phyloP scores from a whole-genome alignment of 345 rosid species.

The Eucalyptus sp. region DNA sequence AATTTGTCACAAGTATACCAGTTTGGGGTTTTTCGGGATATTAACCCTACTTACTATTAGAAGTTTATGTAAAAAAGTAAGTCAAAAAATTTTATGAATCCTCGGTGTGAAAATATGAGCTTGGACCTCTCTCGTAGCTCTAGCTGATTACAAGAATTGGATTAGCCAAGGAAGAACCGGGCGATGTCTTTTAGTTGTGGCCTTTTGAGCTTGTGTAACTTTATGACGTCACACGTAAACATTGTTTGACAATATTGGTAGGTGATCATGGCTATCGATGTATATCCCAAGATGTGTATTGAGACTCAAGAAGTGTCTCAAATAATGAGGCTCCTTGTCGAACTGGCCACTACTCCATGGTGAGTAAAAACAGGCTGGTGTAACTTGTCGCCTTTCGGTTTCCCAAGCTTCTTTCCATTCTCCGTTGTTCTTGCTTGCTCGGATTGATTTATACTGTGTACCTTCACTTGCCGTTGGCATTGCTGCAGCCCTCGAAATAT shows the following conservation, averaged over 20 bases:
- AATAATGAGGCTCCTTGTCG: background rate
- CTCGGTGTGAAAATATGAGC: background rate
- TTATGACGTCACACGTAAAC: background rate
- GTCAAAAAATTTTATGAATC: fast-evolving
- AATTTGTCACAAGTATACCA: no score
- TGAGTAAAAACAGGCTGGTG: background rate
- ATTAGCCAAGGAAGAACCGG: background rate
- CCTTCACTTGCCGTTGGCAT: background rate
- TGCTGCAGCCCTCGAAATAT: background rate
- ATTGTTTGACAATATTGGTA: background rate
- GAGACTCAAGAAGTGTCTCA: background rate
- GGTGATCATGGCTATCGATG: background rate
- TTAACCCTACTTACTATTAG: background rate
- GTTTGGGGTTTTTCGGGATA: no score
- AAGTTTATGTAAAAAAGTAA: background rate
- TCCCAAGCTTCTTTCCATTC: background rate
- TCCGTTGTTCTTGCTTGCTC: background rate
- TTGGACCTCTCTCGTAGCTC: background rate
- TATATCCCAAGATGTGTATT: background rate
- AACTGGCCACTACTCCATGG: background rate
- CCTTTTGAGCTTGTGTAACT: background rate
- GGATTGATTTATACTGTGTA: background rate
- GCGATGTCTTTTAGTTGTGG: background rate
- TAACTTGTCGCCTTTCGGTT: background rate
- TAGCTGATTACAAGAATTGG: background rate